Evolutionary conservation across 768 basidiomycete genomes (phyloP), one percentile per base, ranked within the genome.

Genomic region (Clavulina sp.): DNA sequence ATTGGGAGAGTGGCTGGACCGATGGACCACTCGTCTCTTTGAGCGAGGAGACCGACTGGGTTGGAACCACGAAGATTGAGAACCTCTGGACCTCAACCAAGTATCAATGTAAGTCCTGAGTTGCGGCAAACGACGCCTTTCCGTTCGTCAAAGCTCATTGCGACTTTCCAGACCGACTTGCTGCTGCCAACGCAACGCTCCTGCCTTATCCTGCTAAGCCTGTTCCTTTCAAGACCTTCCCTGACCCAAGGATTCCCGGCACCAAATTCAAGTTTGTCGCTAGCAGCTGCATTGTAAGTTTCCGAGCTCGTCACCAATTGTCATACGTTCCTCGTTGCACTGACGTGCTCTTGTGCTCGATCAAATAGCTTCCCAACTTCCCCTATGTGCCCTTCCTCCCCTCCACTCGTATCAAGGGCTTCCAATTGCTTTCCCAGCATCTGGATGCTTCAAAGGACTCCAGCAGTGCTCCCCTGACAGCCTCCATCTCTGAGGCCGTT

Each of bases 191-290:
- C 55, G 61, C 64, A 36, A 70, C 71, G 2, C 46, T 69, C 52
- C 67, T 78, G 31, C 70, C 71, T n/a, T 73, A 72, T 61, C 75
- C 76, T 16, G 49, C 58, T 13, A 58, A 59, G 4, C 74, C 78
- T 4, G 71, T 81, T 43, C 62, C 63, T 21, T 85, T 87, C 68
- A 74, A 67, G 53, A 87, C 84, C 5, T 82, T 80, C 64, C 82
- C 84, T 2, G 84, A 86, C 61, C 71, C 79, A 5, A 69, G 73
- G 6, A 68, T 82, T 21, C 59, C 70, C 5, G 57, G 59, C 4
- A 61, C 62, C 2, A 73, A 73, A 60, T 83, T 81, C 67, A 75
- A 77, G 47, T 87, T 85, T 62, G 61, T 84, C 21, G 75, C 74
- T 18, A 70, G 79, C 0, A 80, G 77, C 3, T 85, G 83, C 60